Conservation (phyloP, 1,284 basidiomycete genomes). For the Tilletia setariae region DNA sequence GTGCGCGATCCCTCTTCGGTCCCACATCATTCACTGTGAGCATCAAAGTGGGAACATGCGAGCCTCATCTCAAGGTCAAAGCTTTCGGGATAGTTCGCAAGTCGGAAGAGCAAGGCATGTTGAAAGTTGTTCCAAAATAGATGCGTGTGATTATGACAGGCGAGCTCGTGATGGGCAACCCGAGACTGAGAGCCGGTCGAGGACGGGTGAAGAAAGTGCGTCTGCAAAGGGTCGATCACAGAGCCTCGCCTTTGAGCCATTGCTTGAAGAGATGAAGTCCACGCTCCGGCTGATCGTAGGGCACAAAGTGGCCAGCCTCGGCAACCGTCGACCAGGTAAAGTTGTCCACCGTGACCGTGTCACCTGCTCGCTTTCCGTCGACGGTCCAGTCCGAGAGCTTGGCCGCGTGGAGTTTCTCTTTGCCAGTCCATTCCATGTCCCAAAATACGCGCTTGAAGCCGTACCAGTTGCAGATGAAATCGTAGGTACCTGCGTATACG, state of each 20-base stretch:
- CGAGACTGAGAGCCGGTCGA: no score
- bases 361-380: not conserved
- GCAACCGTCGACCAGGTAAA: constrained; percentile 13
- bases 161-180: no score
- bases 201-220: no score
- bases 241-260: not conserved
- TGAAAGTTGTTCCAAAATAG: no score
- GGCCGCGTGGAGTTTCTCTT: not conserved
- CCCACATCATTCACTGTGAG: no score
- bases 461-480: constrained; percentile 11
- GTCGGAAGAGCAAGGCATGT: no score
- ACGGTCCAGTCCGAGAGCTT: not conserved
- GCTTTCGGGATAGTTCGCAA: no score
- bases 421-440: constrained; percentile 9
- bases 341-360: constrained; percentile 4
- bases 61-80: no score
- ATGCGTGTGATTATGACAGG: no score
- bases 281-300: constrained; percentile 5
- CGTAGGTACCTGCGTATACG: constrained; percentile 6
- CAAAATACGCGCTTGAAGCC: constrained; percentile 3
- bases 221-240: no score
- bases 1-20: no score
- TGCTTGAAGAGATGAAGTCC: not conserved
- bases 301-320: constrained; percentile 3
- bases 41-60: no score